phyloP scores from a whole-genome alignment of 768 basidiomycete genomes.

The Mycena chlorophos region DNA sequence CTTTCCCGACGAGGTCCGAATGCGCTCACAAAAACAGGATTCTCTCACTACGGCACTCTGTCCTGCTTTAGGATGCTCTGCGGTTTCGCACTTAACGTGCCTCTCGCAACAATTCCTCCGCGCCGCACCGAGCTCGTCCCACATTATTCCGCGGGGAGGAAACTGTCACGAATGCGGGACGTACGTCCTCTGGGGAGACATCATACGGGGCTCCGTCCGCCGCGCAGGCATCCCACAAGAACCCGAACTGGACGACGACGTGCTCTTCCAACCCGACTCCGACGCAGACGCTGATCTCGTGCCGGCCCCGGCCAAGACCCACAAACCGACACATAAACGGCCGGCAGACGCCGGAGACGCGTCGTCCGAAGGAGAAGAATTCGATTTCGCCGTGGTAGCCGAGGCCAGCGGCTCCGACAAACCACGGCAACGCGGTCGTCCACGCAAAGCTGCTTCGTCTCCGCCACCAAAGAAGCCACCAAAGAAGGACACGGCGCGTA shows the following conservation, averaged over 20 bases:
- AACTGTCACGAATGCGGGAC: slow-evolving; percentile 50
- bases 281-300: slow-evolving; percentile 23
- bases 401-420: background rate
- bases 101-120: slow-evolving; percentile 49
- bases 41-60: slow-evolving; percentile 55
- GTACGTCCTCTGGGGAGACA: slow-evolving; percentile 70
- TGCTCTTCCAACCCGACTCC: slow-evolving; percentile 34
- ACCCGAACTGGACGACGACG: slow-evolving; percentile 36
- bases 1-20: background rate
- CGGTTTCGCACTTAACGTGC: slow-evolving; percentile 60
- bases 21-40: slow-evolving; percentile 37
- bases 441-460: background rate
- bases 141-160: slow-evolving; percentile 64
- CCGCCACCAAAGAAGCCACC: background rate
- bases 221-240: slow-evolving; percentile 37
- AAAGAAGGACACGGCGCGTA: slow-evolving; percentile 5
- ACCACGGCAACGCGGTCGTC: slow-evolving; percentile 2
- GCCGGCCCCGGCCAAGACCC: too few relatives aligned
- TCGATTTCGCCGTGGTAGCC: slow-evolving; percentile 4
- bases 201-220: slow-evolving; percentile 62
- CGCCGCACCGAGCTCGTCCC: slow-evolving; percentile 17
- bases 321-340: too few relatives aligned
- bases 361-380: slow-evolving; percentile 6
- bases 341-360: background rate
- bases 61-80: slow-evolving; percentile 47